These are phyloP conservation scores for Cryptococcus sp. DNA, from an alignment of 1,284 basidiomycete genomes.

Conservation along the genomic window DNA sequence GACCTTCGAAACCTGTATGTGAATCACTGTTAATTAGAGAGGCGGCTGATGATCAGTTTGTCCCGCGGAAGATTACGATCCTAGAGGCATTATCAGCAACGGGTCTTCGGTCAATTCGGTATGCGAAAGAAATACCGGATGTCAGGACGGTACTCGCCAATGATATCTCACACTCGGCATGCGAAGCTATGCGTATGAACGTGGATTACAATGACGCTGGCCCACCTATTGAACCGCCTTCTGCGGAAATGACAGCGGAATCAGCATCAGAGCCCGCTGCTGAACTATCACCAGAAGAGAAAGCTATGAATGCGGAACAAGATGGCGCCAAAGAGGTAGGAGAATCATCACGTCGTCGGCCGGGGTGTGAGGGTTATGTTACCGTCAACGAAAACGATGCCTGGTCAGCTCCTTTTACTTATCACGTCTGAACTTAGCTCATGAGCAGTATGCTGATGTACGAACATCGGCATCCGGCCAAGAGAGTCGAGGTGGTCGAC, in stretches of 20 bases:
- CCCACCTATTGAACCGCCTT: constrained; percentile 11
- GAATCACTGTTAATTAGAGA: background rate
- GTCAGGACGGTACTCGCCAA: constrained; percentile 92
- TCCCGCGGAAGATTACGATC: constrained; percentile 67
- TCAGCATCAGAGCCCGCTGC: background rate
- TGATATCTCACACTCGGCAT: constrained; percentile 79
- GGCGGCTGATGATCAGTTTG: constrained; percentile 39
- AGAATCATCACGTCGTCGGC: constrained; percentile 35
- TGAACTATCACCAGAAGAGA: constrained; percentile 9
- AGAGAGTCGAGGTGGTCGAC: constrained; percentile 88
- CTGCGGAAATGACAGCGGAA: too few species aligned
- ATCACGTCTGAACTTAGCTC: background rate
- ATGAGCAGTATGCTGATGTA: constrained; percentile 77
- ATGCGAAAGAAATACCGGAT: constrained; percentile 93
- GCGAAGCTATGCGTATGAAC: constrained; percentile 82
- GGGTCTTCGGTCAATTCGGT: constrained; percentile 90
- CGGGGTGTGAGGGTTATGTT: constrained; percentile 57
- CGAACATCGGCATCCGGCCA: constrained; percentile 64
- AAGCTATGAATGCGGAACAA: constrained; percentile 10
- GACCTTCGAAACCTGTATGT: background rate
- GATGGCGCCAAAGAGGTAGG: constrained; percentile 17
- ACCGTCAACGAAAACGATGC: constrained; percentile 86
- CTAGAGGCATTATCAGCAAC: constrained; percentile 97
- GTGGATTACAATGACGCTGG: constrained; percentile 81
- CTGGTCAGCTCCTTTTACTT: constrained; percentile 58